Conservation (phyloP, 2,329 filamentous ascomycete genomes). For the Botrytis pseudocinerea region DNA sequence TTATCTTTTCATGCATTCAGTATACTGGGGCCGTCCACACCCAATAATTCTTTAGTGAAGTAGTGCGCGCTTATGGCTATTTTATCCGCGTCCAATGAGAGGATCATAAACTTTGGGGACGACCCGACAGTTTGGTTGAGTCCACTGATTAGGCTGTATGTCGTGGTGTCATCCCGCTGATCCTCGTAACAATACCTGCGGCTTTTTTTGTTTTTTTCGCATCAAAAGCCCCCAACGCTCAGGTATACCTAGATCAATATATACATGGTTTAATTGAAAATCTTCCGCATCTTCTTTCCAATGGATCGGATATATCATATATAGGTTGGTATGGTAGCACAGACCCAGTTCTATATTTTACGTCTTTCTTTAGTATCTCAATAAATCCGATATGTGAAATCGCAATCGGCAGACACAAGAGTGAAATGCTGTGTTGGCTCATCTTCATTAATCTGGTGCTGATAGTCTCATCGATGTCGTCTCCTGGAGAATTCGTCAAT, state of each 20-base stretch:
- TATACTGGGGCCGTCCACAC: background rate
- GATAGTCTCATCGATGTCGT: constrained; percentile 2
- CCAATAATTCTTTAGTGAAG: background rate
- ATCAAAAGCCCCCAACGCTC: background rate
- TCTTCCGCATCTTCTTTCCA: background rate
- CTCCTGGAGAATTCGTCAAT: constrained; percentile 9
- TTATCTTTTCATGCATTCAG: constrained; percentile 9
- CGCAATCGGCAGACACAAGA: background rate
- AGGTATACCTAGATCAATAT: background rate
- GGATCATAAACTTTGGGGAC: background rate
- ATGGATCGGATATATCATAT: constrained; percentile 7
- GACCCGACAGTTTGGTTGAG: constrained; percentile 20
- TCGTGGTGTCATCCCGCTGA: constrained; percentile 7
- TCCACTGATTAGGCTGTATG: constrained; percentile 3
- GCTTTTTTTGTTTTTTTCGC: background rate
- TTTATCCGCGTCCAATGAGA: background rate
- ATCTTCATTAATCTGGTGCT: constrained; percentile 14
- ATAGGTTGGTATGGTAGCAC: constrained; percentile 5
- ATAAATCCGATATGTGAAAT: background rate
- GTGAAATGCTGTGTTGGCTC: background rate
- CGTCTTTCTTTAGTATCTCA: background rate
- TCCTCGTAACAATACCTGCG: background rate
- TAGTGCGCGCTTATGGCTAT: constrained; percentile 5
- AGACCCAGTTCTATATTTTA: background rate
- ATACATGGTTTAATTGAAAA: background rate